Base-by-base conservation (phyloP, 2,329 filamentous ascomycete genomes). In the Cladosporium sp. region DNA sequence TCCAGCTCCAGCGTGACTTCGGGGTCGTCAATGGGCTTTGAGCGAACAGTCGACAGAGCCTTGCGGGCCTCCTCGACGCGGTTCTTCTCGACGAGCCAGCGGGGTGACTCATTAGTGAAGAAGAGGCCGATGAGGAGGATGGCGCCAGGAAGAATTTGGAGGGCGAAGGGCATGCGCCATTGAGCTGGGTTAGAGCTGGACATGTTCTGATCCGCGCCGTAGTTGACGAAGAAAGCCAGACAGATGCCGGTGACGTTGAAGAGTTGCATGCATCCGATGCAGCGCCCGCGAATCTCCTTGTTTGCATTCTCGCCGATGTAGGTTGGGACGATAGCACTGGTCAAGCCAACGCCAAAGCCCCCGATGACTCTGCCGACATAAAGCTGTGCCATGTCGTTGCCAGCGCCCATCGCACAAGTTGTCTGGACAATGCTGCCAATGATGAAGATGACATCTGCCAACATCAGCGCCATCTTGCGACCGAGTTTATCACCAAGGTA, bases 71-170 rank as follows among this genome's bases (percentile, higher is more conserved):
- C 73, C 4, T 71, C 65, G 14, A 73, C 63, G 2, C 72, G 70
- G 51, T 74, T 73, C 66, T 78, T 74, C 59, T 75, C 74, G n/a
- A 77, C 72, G n/a, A 79, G 69, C 75, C 76, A 80, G 14, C 77
- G 72, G 1, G 77, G 75, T 2, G 72, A 75, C 54, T 79, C 77
- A 49, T 76, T 77, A 43, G 77, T 69, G 63, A 78, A 78, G 42
- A 77, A 59, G 11, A 79, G 70, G 0, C 76, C 76, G 3, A 70
- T 59, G 9, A 80, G 60, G 48, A 80, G 72, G n/a, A 79, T 58
- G 0, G 69, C 70, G 13, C 76, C 77, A 0, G 77, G 77, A 1
- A 80, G 67, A 51, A 79, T 74, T 61, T 80, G 77, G 9, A 80
- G 66, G 1, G 72, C 75, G 18, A 80, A 76, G 0, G 77, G 77